Conservation (phyloP, 371 early-diverging fungal species). For the Blakeslea trispora region DNA sequence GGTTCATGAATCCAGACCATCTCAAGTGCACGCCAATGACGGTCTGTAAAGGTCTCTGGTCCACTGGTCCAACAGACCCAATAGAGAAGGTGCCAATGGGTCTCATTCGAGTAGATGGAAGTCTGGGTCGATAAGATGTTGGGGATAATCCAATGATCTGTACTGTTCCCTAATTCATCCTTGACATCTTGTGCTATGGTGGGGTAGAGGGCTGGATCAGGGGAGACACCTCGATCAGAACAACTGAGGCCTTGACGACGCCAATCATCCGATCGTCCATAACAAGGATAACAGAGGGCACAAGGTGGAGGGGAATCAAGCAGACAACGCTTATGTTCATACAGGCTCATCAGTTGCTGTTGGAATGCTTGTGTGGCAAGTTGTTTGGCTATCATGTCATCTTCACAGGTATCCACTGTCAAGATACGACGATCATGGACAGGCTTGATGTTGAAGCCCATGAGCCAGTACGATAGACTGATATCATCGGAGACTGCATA, state of each 20-base stretch:
- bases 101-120: slow-evolving; percentile 58
- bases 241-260: too few relatives aligned
- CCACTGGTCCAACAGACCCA: slow-evolving; percentile 73
- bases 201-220: slow-evolving; percentile 15
- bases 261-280: slow-evolving; percentile 57
- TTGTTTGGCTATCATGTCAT: slow-evolving; percentile 59
- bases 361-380: too few relatives aligned
- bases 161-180: slow-evolving; percentile 38
- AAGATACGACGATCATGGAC: slow-evolving; percentile 60
- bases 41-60: slow-evolving; percentile 57
- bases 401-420: slow-evolving; percentile 49
- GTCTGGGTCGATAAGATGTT: slow-evolving; percentile 55
- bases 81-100: slow-evolving; percentile 62
- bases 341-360: too few relatives aligned
- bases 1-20: slow-evolving; percentile 70
- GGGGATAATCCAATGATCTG: slow-evolving; percentile 65
- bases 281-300: slow-evolving; percentile 61
- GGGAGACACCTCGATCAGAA: slow-evolving; percentile 57
- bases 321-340: too few relatives aligned
- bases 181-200: slow-evolving; percentile 40
- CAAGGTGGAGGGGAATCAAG: slow-evolving; percentile 32
- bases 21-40: slow-evolving; percentile 68
- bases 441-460: slow-evolving; percentile 55
- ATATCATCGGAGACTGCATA: slow-evolving; percentile 53
- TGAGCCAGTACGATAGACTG: slow-evolving; percentile 62